Conservation (phyloP, 768 basidiomycete genomes). For the Lyophyllum atratum region DNA sequence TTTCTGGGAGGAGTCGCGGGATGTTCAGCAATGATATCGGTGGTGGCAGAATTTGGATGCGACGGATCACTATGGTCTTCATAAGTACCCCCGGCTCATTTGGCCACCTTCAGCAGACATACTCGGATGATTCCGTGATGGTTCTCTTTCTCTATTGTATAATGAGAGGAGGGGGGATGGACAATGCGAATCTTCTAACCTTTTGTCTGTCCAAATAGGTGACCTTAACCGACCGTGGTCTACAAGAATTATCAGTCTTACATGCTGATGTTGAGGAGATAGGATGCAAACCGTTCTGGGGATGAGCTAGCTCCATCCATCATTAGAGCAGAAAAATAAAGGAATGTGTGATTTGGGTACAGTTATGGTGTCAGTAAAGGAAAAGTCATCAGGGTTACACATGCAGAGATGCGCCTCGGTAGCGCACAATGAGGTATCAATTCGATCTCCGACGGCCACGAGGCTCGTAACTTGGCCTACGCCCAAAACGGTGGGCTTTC, state of each 20-base stretch:
- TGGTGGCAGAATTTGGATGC: constrained; percentile 4
- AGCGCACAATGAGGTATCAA: background rate
- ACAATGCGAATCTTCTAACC: constrained; percentile 21
- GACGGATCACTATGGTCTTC: constrained; percentile 12
- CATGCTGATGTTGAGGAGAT: background rate
- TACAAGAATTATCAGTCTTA: constrained; percentile 5
- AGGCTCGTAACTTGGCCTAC: too few species aligned
- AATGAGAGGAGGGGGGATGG: constrained; percentile 8
- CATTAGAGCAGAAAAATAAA: constrained; percentile 7
- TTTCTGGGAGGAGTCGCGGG: background rate
- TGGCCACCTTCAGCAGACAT: constrained; percentile 4
- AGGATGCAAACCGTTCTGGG: constrained; percentile 17
- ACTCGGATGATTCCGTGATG: constrained; percentile 20
- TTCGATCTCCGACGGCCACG: constrained; percentile 1
- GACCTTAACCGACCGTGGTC: constrained; percentile 24
- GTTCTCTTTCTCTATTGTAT: constrained; percentile 25
- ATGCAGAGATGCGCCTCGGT: background rate
- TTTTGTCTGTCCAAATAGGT: constrained; percentile 39
- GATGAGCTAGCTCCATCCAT: constrained; percentile 18
- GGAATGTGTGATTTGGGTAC: constrained; percentile 15
- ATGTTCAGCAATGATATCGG: background rate
- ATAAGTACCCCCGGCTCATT: constrained; percentile 5
- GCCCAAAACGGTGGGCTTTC: too few species aligned
- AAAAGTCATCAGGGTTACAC: background rate
- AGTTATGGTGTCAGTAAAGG: background rate